Evolutionary conservation across 2,329 filamentous ascomycete species (phyloP).

Genomic region (Colletotrichum sublineola): DNA sequence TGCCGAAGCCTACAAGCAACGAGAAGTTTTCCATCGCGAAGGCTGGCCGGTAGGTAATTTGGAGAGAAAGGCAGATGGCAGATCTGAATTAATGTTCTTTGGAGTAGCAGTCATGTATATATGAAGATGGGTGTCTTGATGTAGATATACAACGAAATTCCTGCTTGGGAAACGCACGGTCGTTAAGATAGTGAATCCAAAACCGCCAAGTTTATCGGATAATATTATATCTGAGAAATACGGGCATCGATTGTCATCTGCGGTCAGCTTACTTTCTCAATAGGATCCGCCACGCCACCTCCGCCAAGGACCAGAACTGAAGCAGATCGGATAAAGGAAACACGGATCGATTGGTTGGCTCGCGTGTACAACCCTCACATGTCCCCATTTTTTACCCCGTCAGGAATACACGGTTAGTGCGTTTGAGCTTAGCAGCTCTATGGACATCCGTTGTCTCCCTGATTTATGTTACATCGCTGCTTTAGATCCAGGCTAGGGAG

Average conservation of each 20-base stretch:
- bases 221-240: too few relatives aligned
- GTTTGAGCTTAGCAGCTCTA: not conserved
- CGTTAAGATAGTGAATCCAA: not conserved
- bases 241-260: not conserved
- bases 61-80: not conserved
- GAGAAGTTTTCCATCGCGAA: not conserved
- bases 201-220: not conserved
- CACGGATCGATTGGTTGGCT: not conserved
- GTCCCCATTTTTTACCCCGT: not conserved
- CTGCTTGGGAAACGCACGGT: not conserved
- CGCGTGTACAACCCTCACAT: too few relatives aligned
- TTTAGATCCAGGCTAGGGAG: not conserved
- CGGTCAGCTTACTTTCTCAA: not conserved
- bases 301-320: not conserved
- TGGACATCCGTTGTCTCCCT: too few relatives aligned
- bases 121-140: not conserved
- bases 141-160: not conserved
- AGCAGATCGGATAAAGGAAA: not conserved
- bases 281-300: not conserved
- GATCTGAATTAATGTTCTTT: not conserved
- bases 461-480: not conserved
- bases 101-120: not conserved
- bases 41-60: not conserved
- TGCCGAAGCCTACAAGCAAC: not conserved
- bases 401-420: not conserved